Evolutionary conservation across 2,329 filamentous ascomycete species (phyloP), one percentile per base, ranked within the genome.

Genomic region (Gyromitra esculenta): DNA sequence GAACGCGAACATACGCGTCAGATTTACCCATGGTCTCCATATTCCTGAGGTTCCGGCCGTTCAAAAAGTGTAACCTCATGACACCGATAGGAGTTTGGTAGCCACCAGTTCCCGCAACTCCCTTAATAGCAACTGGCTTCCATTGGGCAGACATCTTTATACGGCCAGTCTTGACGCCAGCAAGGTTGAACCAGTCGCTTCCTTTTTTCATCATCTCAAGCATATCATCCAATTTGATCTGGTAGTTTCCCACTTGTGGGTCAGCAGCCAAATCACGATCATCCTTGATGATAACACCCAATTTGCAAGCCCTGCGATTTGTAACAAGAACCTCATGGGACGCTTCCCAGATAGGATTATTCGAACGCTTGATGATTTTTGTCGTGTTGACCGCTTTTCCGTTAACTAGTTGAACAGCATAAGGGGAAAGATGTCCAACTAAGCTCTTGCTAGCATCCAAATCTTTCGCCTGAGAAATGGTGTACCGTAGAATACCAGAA

Each of bases 21-120:
- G 96, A 98, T 84, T 98, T 98, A 84, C 96, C 96, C 83, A 99
- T 89, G 1, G 93, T 93, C 84, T 99, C 96, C 68, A 97, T 88
- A 83, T 99, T 99, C 76, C 94, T 92, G 56, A 99, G 88, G 81
- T 94, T 89, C 64, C 87, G 89, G 39, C 93, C 96, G 81, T 89
- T 90, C 85, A 92, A 89, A 86, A 98, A 95, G 84, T 99, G 94
- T 80, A 99, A 87, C 78, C 96, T 91, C 90, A 98, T 93, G 25
- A 99, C 94, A 84, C 96, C 96, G 79, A 99, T 92, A 0, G 96
- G 96, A 1, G 92, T 95, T 75, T 96, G 87, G 83, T 99, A 99
- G 72, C 96, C 96, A 65, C 92, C 93, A 69, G 92, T 93, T 69
- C 92, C 90, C 7, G 90, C 84, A 54, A 92, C 87, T 35, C 95